Conservation (phyloP, 2,329 filamentous ascomycete species). For the Neonectria coccinea region DNA sequence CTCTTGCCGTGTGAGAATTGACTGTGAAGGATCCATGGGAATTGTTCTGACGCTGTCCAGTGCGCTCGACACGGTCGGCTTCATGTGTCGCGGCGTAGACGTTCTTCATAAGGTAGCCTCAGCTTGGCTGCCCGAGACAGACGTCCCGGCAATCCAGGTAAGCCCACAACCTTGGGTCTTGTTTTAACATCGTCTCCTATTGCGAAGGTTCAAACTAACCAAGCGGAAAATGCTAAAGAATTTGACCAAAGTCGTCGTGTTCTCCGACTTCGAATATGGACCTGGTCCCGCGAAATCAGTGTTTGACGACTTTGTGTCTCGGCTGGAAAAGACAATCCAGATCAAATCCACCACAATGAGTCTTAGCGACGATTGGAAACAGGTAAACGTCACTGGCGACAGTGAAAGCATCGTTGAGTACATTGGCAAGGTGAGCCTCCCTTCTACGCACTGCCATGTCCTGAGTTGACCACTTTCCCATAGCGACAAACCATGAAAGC, state of each 20-base stretch:
- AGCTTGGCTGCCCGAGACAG: background rate
- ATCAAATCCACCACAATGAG: background rate
- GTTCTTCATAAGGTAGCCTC: background rate
- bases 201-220: background rate
- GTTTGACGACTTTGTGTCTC: background rate
- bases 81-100: background rate
- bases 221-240: background rate
- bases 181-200: background rate
- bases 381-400: background rate
- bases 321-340: background rate
- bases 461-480: background rate
- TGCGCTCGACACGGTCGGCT: background rate
- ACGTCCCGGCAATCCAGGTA: background rate
- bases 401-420: background rate
- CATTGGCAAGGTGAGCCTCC: background rate
- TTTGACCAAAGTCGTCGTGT: background rate
- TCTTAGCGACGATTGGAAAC: background rate
- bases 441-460: background rate
- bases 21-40: background rate
- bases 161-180: background rate
- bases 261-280: constrained; percentile 2
- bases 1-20: background rate
- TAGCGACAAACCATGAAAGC: constrained; percentile 2
- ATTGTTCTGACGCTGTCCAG: background rate
- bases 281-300: background rate